Evolutionary conservation across 192 early-diverging fungal genomes (phyloP).

Genomic region (Gaertneriomyces sp.): DNA sequence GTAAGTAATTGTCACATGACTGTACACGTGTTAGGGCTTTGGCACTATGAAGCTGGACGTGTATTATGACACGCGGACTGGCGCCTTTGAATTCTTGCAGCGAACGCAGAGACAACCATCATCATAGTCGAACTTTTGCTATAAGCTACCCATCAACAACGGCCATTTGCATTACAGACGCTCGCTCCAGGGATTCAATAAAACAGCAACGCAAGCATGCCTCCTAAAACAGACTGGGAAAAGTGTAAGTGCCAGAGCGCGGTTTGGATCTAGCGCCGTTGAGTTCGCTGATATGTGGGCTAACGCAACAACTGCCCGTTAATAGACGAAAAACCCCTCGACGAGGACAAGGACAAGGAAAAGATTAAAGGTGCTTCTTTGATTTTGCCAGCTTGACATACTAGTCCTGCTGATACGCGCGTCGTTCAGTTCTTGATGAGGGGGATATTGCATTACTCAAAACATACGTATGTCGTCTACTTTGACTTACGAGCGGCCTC

Average conservation of each 20-base stretch:
- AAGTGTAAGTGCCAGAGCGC: conserved; percentile 65
- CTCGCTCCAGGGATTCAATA: too few species aligned
- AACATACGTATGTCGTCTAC: conserved; percentile 71
- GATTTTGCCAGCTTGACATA: not conserved
- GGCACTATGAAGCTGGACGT: too few species aligned
- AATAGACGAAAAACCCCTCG: conserved; percentile 74
- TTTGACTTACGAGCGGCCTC: not conserved
- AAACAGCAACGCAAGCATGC: conserved; percentile 42
- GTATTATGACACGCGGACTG: too few species aligned
- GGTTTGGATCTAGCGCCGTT: conserved; percentile 16
- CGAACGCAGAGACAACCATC: too few species aligned
- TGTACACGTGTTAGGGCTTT: too few species aligned
- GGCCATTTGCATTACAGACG: too few species aligned
- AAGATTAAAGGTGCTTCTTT: conserved; percentile 63
- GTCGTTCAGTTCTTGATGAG: conserved; percentile 72
- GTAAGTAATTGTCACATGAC: too few species aligned
- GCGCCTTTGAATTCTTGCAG: too few species aligned
- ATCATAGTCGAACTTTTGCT: too few species aligned
- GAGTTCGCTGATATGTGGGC: not conserved
- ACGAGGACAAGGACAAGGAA: conserved; percentile 73
- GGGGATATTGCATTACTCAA: conserved; percentile 89
- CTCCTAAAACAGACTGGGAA: conserved; percentile 95
- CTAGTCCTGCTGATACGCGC: conserved; percentile 31
- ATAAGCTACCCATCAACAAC: too few species aligned
- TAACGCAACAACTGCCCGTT: not conserved